Evolutionary conservation across 352 stramenopile species (phyloP).

Genomic region (Phytophthora fragariae): DNA sequence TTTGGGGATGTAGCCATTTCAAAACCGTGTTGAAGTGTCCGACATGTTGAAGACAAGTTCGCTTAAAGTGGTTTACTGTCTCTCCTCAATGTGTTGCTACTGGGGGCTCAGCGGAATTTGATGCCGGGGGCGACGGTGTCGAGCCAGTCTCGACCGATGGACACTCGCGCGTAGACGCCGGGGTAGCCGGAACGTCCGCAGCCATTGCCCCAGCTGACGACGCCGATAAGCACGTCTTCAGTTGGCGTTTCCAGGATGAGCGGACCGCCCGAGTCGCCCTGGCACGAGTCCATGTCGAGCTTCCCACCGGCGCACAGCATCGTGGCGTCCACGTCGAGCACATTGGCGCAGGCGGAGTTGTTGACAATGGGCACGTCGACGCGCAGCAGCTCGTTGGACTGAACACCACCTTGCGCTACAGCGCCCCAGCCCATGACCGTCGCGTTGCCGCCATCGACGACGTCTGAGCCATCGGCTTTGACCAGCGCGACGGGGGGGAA

Average conservation of each 20-base stretch:
- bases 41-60: too few species aligned
- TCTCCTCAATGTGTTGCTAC: not conserved
- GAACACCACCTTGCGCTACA: conserved; percentile 25
- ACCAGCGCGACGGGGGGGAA: conserved; percentile 48
- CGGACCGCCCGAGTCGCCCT: conserved; percentile 65
- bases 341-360: conserved; percentile 47
- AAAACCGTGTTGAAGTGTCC: too few species aligned
- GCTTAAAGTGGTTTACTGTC: too few species aligned
- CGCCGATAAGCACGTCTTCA: conserved; percentile 51
- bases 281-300: conserved; percentile 61
- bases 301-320: conserved; percentile 72
- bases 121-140: conserved; percentile 16
- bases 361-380: conserved; percentile 59
- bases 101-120: conserved; percentile 26
- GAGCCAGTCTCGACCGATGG: conserved; percentile 39
- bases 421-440: conserved; percentile 57
- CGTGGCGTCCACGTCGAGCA: conserved; percentile 41
- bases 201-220: conserved; percentile 68
- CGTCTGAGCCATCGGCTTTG: conserved; percentile 36
- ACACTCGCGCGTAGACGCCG: conserved; percentile 66
- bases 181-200: conserved; percentile 51
- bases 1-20: not conserved
- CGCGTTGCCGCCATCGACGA: conserved; percentile 32
- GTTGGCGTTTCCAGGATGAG: conserved; percentile 41
- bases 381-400: conserved; percentile 45